Base-by-base conservation (phyloP, 441 rosid species). In the Arabidopsis lyrata region DNA sequence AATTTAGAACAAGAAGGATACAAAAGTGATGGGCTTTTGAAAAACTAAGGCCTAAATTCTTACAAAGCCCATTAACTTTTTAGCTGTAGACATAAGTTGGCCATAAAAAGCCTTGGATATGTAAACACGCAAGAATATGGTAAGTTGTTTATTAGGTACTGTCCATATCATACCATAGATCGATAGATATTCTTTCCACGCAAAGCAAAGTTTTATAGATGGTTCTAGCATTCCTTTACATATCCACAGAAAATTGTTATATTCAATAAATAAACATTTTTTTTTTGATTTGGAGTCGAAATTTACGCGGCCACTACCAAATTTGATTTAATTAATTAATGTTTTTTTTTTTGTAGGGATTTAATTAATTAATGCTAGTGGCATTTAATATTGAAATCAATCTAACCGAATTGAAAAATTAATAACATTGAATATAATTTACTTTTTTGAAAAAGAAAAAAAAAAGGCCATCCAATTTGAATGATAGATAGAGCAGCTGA, bases 161-260 rank as follows among this genome's bases (percentile, higher is more conserved):
- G 73, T 59, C 68, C 41, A 34, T 35, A 68, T 61, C 22, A 1
- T 22, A 18, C n/a, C 68, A 59, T 15, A 50, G 9, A 75, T 22
- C 15, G n/a, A 20, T n/a, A 41, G 13, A 41, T 74, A 50, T 66
- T 13, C 48, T 74, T 20, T 44, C 34, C 1, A 67, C 63, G 62
- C 73, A 75, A 67, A 67, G 63, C 56, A 74, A 60, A 59, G 45
- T 60, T 4, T 4, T 11, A 41, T 34, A 44, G 69, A 75, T 60
- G 34, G 18, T 44, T 75, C 69, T 68, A 68, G 78, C 68, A 59
- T 36, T n/a, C 32, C 5, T 35, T 16, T 24, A 8, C 2, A 3
- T 6, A 18, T 66, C 61, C 61, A 66, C 60, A 55, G 0, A 49
- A 49, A 49, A 5, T 6, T 31, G 1, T 15, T 34, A 8, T 34